These are phyloP conservation scores for Zymoseptoria crescenta DNA, from an alignment of 2,329 filamentous ascomycete species.

Conservation along the genomic window DNA sequence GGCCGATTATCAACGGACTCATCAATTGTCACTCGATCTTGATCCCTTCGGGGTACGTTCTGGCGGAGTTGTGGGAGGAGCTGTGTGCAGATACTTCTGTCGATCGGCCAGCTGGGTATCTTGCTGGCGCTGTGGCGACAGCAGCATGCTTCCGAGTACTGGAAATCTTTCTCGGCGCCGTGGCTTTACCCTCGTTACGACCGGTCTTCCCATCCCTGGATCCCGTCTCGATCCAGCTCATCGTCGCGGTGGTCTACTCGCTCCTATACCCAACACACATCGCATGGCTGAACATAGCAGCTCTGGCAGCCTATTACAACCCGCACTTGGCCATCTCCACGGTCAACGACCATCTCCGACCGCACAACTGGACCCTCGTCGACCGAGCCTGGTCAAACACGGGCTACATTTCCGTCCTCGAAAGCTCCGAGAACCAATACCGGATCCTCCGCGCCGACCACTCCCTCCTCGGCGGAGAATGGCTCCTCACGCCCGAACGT, in stretches of 20 bases:
- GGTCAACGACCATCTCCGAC: slow-evolving; percentile 54
- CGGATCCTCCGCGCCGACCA: slow-evolving; percentile 88
- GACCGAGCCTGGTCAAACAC: slow-evolving; percentile 80
- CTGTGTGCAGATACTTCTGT: slow-evolving; percentile 22
- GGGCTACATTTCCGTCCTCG: slow-evolving; percentile 84
- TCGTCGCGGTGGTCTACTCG: not conserved
- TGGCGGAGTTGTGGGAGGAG: slow-evolving; percentile 15
- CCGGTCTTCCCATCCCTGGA: not conserved
- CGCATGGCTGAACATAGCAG: slow-evolving; percentile 60
- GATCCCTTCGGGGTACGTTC: slow-evolving; percentile 33
- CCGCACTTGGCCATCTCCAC: slow-evolving; percentile 57
- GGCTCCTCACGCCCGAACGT: slow-evolving; percentile 52
- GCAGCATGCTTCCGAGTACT: not conserved
- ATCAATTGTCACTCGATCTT: slow-evolving; percentile 56
- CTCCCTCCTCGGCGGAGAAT: slow-evolving; percentile 86
- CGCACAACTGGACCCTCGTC: slow-evolving; percentile 64
- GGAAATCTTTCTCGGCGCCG: not conserved
- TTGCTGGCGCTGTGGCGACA: slow-evolving; percentile 2
- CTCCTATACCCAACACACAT: not conserved
- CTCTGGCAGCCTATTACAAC: slow-evolving; percentile 50
- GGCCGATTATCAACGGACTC: slow-evolving; percentile 67
- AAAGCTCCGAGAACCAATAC: slow-evolving; percentile 63
- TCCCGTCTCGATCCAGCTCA: not conserved
- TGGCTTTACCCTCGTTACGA: not conserved
- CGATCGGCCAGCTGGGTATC: slow-evolving; percentile 18